Conservation (phyloP, 192 early-diverging fungal species). For the Blastocladiella britannica region DNA sequence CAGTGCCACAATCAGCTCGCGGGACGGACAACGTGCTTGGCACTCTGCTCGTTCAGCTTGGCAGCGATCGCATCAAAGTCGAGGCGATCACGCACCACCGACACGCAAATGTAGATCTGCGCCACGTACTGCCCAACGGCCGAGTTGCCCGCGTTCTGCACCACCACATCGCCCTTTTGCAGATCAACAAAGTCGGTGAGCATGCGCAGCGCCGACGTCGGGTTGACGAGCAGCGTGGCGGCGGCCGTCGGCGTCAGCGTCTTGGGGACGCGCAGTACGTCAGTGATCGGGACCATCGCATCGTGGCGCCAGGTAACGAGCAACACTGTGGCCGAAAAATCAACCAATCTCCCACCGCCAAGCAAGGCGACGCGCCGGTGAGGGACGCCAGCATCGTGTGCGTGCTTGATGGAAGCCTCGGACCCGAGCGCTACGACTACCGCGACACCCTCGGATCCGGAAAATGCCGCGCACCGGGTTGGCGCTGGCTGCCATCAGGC, state of each 20-base stretch:
- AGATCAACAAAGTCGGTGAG: slow-evolving; percentile 59
- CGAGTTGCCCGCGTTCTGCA: slow-evolving; percentile 89
- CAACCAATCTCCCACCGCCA: slow-evolving; percentile 85
- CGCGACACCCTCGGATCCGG: slow-evolving; percentile 84
- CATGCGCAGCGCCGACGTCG: slow-evolving; percentile 67
- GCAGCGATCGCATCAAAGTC: slow-evolving; percentile 30
- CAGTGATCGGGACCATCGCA: slow-evolving; percentile 23
- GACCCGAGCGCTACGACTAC: slow-evolving; percentile 49
- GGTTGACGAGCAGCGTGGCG: slow-evolving; percentile 70
- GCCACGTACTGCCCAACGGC: slow-evolving; percentile 81
- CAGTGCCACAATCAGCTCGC: slow-evolving; percentile 46
- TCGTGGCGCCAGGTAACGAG: slow-evolving; percentile 69
- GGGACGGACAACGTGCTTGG: slow-evolving; percentile 52
- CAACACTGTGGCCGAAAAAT: slow-evolving; percentile 35
- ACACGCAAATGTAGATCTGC: slow-evolving; percentile 71
- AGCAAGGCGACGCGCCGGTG: too few relatives aligned
- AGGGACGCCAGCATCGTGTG: slow-evolving; percentile 22
- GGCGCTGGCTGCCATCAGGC: slow-evolving; percentile 68
- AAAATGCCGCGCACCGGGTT: slow-evolving; percentile 29
- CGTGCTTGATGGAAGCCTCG: slow-evolving; percentile 14
- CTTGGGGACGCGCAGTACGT: slow-evolving; percentile 15
- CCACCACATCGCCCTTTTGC: slow-evolving; percentile 48
- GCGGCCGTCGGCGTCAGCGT: slow-evolving; percentile 25
- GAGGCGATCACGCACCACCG: slow-evolving; percentile 60
- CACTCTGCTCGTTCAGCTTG: slow-evolving; percentile 32